A percentile compares a stretch with the other conserved stretches of the same genome.
These are phyloP conservation scores for Sporobolomyces phaffii DNA, from an alignment of 768 basidiomycete species.

Conservation along the genomic window DNA sequence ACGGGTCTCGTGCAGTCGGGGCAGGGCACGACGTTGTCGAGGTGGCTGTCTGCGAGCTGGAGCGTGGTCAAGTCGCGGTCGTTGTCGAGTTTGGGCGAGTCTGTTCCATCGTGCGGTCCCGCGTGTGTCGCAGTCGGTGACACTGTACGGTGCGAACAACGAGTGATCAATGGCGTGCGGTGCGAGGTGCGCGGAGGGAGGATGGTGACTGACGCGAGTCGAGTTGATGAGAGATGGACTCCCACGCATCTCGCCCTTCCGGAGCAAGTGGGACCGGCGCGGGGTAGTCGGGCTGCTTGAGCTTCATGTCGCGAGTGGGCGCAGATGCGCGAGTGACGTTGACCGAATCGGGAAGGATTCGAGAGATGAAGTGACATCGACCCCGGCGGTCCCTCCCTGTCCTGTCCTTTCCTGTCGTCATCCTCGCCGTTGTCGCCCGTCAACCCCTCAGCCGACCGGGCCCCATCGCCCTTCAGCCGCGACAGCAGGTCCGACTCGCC, in stretches of 20 bases:
- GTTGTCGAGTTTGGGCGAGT: constrained; percentile 42
- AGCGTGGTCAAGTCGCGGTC: constrained; percentile 78
- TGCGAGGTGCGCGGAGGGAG: no score
- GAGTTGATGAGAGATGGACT: background rate
- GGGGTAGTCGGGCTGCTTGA: background rate
- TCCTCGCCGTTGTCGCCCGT: background rate
- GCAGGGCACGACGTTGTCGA: constrained; percentile 62
- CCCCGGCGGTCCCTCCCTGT: no score
- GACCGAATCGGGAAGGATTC: no score
- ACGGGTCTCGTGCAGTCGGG: constrained; percentile 74
- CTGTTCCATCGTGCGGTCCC: background rate
- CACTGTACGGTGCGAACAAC: no score
- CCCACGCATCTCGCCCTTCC: background rate
- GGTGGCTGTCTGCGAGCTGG: constrained; percentile 51
- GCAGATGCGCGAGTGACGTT: background rate
- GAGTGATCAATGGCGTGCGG: no score
- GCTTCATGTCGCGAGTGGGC: background rate
- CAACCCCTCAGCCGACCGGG: background rate
- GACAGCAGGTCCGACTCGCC: no score
- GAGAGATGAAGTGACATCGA: no score
- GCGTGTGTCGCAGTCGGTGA: no score
- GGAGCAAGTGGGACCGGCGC: background rate
- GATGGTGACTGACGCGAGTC: background rate
- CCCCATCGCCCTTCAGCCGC: no score
- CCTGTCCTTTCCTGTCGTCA: background rate